A percentile compares a stretch with the other conserved stretches of the same genome.
Conservation (phyloP, 108 stramenopile genomes). For the Discostella stelligeroides region DNA sequence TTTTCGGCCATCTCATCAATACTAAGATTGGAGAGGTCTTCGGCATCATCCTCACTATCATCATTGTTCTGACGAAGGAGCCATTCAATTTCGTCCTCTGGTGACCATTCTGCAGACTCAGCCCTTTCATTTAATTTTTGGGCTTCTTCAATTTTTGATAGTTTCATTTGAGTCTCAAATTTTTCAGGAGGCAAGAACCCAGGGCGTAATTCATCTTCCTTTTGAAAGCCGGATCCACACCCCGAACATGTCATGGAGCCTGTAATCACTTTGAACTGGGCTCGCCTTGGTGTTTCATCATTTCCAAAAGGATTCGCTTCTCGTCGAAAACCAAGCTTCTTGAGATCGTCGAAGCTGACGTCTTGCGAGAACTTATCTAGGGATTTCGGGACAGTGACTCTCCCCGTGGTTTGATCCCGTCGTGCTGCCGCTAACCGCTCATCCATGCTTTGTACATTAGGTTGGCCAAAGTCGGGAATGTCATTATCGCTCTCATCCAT, state of each 20-base stretch:
- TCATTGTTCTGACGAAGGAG: constrained; percentile 64
- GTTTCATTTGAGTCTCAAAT: constrained; percentile 68
- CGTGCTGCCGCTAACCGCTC: constrained; percentile 54
- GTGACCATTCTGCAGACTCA: constrained; percentile 74
- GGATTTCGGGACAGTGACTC: constrained; percentile 60
- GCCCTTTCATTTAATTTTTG: constrained; percentile 80
- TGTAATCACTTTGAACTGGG: constrained; percentile 65
- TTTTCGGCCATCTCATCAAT: constrained; percentile 71
- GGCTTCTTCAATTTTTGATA: constrained; percentile 76
- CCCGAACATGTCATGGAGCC: constrained; percentile 86
- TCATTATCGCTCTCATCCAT: constrained; percentile 53
- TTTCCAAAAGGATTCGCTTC: constrained; percentile 80
- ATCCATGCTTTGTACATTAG: constrained; percentile 48
- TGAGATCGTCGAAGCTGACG: constrained; percentile 56
- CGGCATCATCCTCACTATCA: constrained; percentile 23
- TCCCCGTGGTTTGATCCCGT: constrained; percentile 51
- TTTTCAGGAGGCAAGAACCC: constrained; percentile 84
- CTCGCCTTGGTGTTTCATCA: constrained; percentile 77
- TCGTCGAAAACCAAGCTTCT: constrained; percentile 68
- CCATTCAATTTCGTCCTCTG: constrained; percentile 87
- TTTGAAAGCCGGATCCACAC: constrained; percentile 87
- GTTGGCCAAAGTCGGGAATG: constrained; percentile 37
- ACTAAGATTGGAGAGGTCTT: constrained; percentile 48
- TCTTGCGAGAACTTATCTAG: constrained; percentile 60
- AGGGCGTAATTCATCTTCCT: constrained; percentile 59